A percentile compares a stretch with the other conserved stretches of the same genome.
Conservation (phyloP, 768 basidiomycete genomes). For the Suillus ampliporus region DNA sequence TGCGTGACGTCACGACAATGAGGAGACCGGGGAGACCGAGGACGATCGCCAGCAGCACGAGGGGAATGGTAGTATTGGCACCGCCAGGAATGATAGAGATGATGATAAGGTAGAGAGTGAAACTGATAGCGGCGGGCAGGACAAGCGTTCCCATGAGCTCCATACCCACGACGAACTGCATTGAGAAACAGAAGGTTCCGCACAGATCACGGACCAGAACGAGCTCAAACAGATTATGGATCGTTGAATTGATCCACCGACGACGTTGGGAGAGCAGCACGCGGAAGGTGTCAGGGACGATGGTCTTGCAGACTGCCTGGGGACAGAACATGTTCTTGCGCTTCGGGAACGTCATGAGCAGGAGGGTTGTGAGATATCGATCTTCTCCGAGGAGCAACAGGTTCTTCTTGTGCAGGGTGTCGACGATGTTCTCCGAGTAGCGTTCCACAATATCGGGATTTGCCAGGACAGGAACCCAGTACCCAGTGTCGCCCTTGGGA, state of each 20-base stretch:
- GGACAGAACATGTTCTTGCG: conserved; percentile 99
- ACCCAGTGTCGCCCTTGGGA: conserved; percentile 94
- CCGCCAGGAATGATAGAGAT: conserved; percentile 83
- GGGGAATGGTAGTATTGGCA: conserved; percentile 82
- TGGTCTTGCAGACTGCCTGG: conserved; percentile 98
- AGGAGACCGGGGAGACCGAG: conserved; percentile 95
- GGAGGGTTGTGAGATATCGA: conserved; percentile 96
- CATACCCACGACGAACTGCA: conserved; percentile 99
- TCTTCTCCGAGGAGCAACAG: conserved; percentile 96
- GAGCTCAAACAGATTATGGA: conserved; percentile 96
- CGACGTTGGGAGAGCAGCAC: conserved; percentile 95
- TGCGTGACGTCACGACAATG: conserved; percentile 95
- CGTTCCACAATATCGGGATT: conserved; percentile 99
- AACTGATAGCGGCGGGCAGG: conserved; percentile 95
- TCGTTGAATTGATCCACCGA: conserved; percentile 99
- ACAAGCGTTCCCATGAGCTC: conserved; percentile 96
- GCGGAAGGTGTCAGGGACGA: conserved; percentile 96
- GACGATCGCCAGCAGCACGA: conserved; percentile 91
- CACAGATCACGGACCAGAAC: conserved; percentile 96
- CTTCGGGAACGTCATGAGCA: conserved; percentile 99
- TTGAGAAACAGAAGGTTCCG: conserved; percentile 99
- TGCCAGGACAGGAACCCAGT: conserved; percentile 98
- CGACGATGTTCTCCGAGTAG: conserved; percentile 99
- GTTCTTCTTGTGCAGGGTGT: conserved; percentile 99
- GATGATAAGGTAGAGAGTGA: conserved; percentile 94